A percentile compares a stretch with the other conserved stretches of the same genome.
These are phyloP conservation scores for Alternaria hordeiaustralica DNA, from an alignment of 2,329 filamentous ascomycete genomes.

Conservation along the genomic window DNA sequence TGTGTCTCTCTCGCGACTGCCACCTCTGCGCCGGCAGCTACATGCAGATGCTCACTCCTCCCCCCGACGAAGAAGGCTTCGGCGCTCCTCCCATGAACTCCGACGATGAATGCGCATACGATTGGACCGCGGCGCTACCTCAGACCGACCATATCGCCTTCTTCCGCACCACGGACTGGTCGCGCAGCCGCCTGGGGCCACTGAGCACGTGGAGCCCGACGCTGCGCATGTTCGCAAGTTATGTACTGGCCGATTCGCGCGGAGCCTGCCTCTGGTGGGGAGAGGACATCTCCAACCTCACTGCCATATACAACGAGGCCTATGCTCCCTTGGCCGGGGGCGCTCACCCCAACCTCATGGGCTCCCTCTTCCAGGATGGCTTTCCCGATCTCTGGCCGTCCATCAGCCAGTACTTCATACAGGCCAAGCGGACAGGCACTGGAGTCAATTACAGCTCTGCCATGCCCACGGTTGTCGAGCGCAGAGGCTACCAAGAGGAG, in stretches of 20 bases:
- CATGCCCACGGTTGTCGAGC: slow-evolving; percentile 33
- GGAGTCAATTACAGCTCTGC: slow-evolving; percentile 35
- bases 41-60: slow-evolving; percentile 21
- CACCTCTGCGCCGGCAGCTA: not conserved
- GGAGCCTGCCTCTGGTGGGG: slow-evolving; percentile 46
- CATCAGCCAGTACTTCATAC: slow-evolving; percentile 33
- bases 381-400: slow-evolving; percentile 38
- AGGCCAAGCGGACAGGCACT: slow-evolving; percentile 27
- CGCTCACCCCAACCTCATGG: slow-evolving; percentile 43
- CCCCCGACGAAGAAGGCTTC: slow-evolving; percentile 19
- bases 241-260: slow-evolving; percentile 42
- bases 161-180: slow-evolving; percentile 40
- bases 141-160: slow-evolving; percentile 43
- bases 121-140: slow-evolving; percentile 41
- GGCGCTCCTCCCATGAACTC: slow-evolving; percentile 3
- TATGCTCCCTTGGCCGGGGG: slow-evolving; percentile 37
- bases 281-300: slow-evolving; percentile 26
- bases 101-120: slow-evolving; percentile 8
- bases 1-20: slow-evolving; percentile 1
- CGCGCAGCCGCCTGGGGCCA: slow-evolving; percentile 33
- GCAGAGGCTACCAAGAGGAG: slow-evolving; percentile 40
- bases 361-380: slow-evolving; percentile 33
- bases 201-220: slow-evolving; percentile 32
- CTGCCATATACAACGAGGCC: slow-evolving; percentile 44
- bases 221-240: slow-evolving; percentile 38